phyloP scores from a whole-genome alignment of 2,329 filamentous ascomycete genomes.

The Cercospora beticola region DNA sequence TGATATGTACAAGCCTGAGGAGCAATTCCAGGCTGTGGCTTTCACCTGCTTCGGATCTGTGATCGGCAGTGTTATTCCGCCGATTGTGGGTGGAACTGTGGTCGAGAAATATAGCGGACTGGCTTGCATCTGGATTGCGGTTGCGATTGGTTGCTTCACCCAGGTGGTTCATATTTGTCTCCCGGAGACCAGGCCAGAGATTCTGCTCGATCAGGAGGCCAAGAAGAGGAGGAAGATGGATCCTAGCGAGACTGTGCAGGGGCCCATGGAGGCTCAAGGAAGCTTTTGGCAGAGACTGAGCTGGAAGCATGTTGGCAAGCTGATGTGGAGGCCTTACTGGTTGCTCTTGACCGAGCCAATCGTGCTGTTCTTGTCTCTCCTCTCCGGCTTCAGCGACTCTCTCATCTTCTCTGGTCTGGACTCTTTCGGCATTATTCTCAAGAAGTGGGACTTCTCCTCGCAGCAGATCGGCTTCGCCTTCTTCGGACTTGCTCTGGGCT shows the following conservation, averaged over 20 bases:
- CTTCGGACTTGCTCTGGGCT: slow-evolving; percentile 60
- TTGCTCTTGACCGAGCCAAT: slow-evolving; percentile 76
- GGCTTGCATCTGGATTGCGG: slow-evolving; percentile 82
- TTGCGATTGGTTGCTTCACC: slow-evolving; percentile 71
- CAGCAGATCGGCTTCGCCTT: slow-evolving; percentile 61
- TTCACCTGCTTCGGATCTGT: slow-evolving; percentile 48
- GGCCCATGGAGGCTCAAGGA: slow-evolving; percentile 66
- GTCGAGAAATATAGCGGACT: slow-evolving; percentile 59
- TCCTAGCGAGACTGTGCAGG: slow-evolving; percentile 60
- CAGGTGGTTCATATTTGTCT: slow-evolving; percentile 55
- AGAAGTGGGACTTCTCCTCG: slow-evolving; percentile 59
- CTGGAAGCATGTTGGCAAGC: slow-evolving; percentile 45
- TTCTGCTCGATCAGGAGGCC: slow-evolving; percentile 74
- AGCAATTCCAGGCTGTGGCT: slow-evolving; percentile 60
- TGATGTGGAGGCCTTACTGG: slow-evolving; percentile 65
- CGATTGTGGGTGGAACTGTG: slow-evolving; percentile 37
- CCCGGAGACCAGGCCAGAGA: slow-evolving; percentile 73
- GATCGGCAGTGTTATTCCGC: slow-evolving; percentile 36
- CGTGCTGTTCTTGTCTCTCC: slow-evolving; percentile 66
- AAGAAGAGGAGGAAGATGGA: slow-evolving; percentile 61
- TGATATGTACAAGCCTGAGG: slow-evolving; percentile 59
- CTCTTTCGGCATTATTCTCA: slow-evolving; percentile 66
- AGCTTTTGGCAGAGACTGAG: slow-evolving; percentile 35
- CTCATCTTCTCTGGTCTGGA: slow-evolving; percentile 78
- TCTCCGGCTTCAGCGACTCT: slow-evolving; percentile 71